Evolutionary conservation across 345 rosid species (phyloP).

Genomic region (Hibiscus mutabilis): DNA sequence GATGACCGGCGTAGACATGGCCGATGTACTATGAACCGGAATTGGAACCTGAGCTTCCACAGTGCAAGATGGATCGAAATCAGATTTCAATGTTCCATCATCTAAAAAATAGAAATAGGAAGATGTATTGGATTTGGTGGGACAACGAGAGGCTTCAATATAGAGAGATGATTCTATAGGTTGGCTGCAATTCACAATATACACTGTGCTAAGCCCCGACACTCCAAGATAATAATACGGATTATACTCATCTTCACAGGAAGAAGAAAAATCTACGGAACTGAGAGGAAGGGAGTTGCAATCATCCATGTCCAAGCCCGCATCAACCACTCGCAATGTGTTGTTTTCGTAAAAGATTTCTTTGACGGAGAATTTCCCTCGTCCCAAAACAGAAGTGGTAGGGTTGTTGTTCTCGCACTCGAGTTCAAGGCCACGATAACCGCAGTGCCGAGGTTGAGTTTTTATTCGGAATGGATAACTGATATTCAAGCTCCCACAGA

Average conservation of each 20-base stretch:
- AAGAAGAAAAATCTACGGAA: too few species aligned
- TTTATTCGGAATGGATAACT: not conserved
- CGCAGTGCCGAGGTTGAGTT: not conserved
- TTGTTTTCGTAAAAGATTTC: not conserved
- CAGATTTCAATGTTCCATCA: fast-evolving
- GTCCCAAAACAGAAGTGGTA: not conserved
- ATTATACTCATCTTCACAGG: too few species aligned
- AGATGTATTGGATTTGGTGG: not conserved
- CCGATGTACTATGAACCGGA: not conserved
- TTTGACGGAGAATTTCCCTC: not conserved
- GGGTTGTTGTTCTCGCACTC: not conserved
- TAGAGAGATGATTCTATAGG: not conserved
- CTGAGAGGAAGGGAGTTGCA: not conserved
- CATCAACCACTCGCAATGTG: not conserved
- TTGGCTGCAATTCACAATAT: not conserved
- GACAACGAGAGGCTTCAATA: not conserved
- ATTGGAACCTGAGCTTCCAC: not conserved
- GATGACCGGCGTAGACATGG: not conserved
- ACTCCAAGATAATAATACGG: too few species aligned
- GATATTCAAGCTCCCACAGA: not conserved
- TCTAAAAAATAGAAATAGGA: not conserved
- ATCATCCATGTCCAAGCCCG: not conserved
- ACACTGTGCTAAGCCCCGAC: not conserved
- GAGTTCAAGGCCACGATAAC: not conserved
- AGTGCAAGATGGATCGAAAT: not conserved